Evolutionary conservation across 352 stramenopile species (phyloP), one percentile per base, ranked within the genome.

Genomic region (Globisporangium perplexum): DNA sequence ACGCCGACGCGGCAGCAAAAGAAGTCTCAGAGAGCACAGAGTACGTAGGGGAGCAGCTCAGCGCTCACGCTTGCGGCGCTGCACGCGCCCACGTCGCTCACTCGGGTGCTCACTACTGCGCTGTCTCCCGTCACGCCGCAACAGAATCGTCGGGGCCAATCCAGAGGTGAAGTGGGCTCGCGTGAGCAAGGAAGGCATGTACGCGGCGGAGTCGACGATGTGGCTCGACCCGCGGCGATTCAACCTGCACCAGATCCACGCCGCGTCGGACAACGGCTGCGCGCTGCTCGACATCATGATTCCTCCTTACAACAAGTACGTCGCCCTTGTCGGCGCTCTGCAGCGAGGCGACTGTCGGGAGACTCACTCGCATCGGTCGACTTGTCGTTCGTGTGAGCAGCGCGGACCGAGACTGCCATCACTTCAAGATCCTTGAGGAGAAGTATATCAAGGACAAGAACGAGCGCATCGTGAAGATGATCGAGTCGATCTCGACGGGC

Each of bases 251-350:
- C 75, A 90, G 43, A 86, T 93, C 51, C 69, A 80, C 51, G 83
- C 80, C 14, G 88, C 80, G 47, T 71, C 70, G 17, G 65, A 77
- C 7, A 88, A 88, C 46, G 83, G 83, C 7, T 93, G 83, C 52
- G 83, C 83, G 12, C 59, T 93, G 47, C 63, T 93, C 35, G 83
- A 93, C 42, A 83, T 93, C 50, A 93, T 90, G 80, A 77, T 93
- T 31, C 83, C 83, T n/a, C 83, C 83, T 12, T 93, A 93, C 68
- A 77, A 93, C 65, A 90, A 90, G 78, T 89, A 69, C 55, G 71
- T 71, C 20, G 26, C 7, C 18, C 35, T 36, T n/a, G n/a, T n/a
- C n/a, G n/a, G n/a, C n/a, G n/a, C n/a, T n/a, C n/a, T n/a, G n/a
- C n/a, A n/a, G n/a, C n/a, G n/a, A n/a, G n/a, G n/a, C n/a, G n/a